Percentiles rank a stretch among this genome's conserved stretches.
phyloP scores from a whole-genome alignment of 176 grass and related monocot genomes.

The Neostapfia colusana region DNA sequence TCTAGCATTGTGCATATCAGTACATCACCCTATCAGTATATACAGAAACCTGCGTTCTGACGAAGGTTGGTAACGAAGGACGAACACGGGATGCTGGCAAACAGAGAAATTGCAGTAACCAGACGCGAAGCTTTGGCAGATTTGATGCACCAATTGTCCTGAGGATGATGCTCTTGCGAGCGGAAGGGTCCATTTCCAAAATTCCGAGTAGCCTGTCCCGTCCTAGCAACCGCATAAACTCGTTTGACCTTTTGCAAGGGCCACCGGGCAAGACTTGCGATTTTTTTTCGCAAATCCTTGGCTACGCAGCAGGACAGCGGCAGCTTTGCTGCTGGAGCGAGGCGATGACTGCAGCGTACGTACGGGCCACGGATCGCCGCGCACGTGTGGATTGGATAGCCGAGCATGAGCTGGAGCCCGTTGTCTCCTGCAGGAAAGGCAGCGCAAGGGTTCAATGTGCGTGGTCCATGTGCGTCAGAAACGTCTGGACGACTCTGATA shows the following conservation, averaged over 20 bases:
- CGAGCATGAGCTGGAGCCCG: conserved; percentile 39
- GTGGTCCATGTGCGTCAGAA: conserved; percentile 33
- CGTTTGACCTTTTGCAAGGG: not conserved
- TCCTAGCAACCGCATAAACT: not conserved
- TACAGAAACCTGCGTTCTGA: not conserved
- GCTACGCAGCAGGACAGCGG: not conserved
- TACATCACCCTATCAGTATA: not conserved
- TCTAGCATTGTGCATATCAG: not conserved
- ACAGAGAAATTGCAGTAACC: conserved; percentile 4
- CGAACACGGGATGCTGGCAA: conserved; percentile 15
- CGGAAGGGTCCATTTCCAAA: not conserved
- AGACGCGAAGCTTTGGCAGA: conserved; percentile 30
- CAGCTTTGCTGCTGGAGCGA: not conserved
- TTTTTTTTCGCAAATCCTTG: not conserved
- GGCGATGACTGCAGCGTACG: not conserved
- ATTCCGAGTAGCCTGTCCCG: not conserved
- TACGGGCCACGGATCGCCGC: not conserved
- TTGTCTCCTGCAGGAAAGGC: conserved; percentile 41
- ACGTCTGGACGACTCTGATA: conserved; percentile 30
- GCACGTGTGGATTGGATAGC: conserved; percentile 38
- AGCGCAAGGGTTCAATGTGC: not conserved
- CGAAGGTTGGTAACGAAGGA: not conserved
- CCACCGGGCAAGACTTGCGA: not conserved
- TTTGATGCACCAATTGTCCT: not conserved
- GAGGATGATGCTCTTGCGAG: not conserved